A percentile compares a stretch with the other conserved stretches of the same genome.
Evolutionary conservation across 2,329 filamentous ascomycete genomes (phyloP).

Genomic region (Fusarium cyanostomum): DNA sequence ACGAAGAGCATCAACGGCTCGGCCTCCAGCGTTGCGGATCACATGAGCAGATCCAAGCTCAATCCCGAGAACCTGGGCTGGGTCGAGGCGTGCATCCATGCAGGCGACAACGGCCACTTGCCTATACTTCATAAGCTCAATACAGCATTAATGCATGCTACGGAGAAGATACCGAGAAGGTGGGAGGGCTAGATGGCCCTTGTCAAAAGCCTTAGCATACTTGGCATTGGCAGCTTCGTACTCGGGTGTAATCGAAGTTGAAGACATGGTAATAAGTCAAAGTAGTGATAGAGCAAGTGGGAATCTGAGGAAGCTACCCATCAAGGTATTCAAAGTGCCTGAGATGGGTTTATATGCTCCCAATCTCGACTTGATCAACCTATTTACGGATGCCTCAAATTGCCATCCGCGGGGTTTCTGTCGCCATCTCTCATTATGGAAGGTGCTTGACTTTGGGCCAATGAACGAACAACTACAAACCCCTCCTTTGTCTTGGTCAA

Average conservation of each 20-base stretch:
- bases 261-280: slow-evolving; percentile 13
- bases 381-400: background rate
- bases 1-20: slow-evolving; percentile 73
- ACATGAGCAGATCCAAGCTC: slow-evolving; percentile 76
- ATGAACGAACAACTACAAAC: background rate
- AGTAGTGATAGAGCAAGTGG: background rate
- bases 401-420: slow-evolving; percentile 33
- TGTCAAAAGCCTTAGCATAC: slow-evolving; percentile 35
- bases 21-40: slow-evolving; percentile 78
- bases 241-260: slow-evolving; percentile 30
- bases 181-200: slow-evolving; percentile 36
- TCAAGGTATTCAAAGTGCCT: background rate
- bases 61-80: slow-evolving; percentile 46
- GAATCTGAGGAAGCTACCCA: background rate
- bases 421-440: slow-evolving; percentile 22
- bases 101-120: slow-evolving; percentile 68
- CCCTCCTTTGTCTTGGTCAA: background rate
- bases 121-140: slow-evolving; percentile 21
- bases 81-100: slow-evolving; percentile 81
- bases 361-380: background rate
- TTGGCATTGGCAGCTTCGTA: slow-evolving; percentile 38
- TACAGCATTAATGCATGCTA: background rate
- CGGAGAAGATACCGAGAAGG: slow-evolving; percentile 30
- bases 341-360: background rate
- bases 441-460: background rate